phyloP scores from a whole-genome alignment of 345 rosid species.

The Balakata baccata region DNA sequence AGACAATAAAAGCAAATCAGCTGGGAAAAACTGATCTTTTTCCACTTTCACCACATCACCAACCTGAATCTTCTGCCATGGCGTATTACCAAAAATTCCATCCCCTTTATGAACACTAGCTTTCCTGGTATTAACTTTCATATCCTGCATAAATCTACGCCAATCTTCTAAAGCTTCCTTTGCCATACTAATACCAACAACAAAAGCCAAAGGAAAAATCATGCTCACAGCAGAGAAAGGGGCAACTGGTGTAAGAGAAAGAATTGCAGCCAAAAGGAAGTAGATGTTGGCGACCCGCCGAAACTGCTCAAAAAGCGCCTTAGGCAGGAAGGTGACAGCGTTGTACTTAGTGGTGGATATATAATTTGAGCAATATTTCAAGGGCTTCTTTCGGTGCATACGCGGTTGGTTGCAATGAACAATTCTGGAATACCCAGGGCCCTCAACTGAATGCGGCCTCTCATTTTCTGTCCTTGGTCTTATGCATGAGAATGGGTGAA shows the following conservation, averaged over 20 bases:
- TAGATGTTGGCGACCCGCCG: constrained; percentile 89
- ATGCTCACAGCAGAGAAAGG: constrained; percentile 86
- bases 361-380: constrained; percentile 70
- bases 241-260: constrained; percentile 70
- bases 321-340: constrained; percentile 68
- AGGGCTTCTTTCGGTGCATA: constrained; percentile 65
- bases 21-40: constrained; percentile 91
- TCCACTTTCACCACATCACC: constrained; percentile 87
- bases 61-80: constrained; percentile 72
- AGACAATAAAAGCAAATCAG: constrained; percentile 83
- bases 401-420: constrained; percentile 81
- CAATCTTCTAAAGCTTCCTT: constrained; percentile 97
- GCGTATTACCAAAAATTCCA: constrained; percentile 53
- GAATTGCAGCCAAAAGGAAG: constrained; percentile 77
- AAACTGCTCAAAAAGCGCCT: constrained; percentile 88
- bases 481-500: constrained; percentile 77
- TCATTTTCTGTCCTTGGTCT: constrained; percentile 47
- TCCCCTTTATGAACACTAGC: constrained; percentile 50
- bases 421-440: constrained; percentile 65
- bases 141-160: constrained; percentile 90
- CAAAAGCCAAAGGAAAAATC: constrained; percentile 85
- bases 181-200: constrained; percentile 88
- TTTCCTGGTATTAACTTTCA: constrained; percentile 73
- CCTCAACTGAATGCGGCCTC: constrained; percentile 52
- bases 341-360: constrained; percentile 89